Evolutionary conservation across 2,329 filamentous ascomycete genomes (phyloP), one percentile per base, ranked within the genome.

Genomic region (Cryphonectria naterciae): DNA sequence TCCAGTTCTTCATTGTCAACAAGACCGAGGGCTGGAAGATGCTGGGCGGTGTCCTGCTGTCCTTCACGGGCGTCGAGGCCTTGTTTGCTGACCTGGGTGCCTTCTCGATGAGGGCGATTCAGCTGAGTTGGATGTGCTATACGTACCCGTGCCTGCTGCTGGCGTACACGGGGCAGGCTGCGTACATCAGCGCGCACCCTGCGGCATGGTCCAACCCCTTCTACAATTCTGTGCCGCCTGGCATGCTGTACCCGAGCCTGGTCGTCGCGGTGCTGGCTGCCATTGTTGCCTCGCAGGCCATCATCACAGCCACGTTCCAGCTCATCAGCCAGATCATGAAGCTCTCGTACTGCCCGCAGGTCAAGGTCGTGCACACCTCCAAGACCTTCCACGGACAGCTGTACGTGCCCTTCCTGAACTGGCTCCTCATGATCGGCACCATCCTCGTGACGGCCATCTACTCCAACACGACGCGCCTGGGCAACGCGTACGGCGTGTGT

Each of bases 31-130:
- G 88, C 0, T 92, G 90, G 89, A 84, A 82, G 73, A 87, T 86
- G 72, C 83, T 92, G 2, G 90, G 89, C 11, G 92, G 92, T 3
- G 87, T 94, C n/a, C 79, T 94, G 1, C 85, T 94, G 11, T 86
- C 89, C 2, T 94, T 94, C 76, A 94, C 92, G 6, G 92, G 89
- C 19, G 90, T 92, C 25, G 92, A 94, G 77, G 91, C 91, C 1
- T 83, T 94, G 1, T 94, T 93, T 76, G 92, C 92, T 1, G 92
- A 94, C 75, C 83, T 94, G 15, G 92, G 92, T 46, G 92, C 92
- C 25, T 94, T 94, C 78, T 88, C 86, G 76, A 85, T 87, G 76
- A 80, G 85, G 66, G 91, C 92, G 0, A 88, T 94, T 65, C 91
- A 92, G 76, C 83, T 94, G 17, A 91, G 87, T 64, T 94, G 92